phyloP scores from a whole-genome alignment of 139 green algal species.

The Auxenochlorella protothecoides region DNA sequence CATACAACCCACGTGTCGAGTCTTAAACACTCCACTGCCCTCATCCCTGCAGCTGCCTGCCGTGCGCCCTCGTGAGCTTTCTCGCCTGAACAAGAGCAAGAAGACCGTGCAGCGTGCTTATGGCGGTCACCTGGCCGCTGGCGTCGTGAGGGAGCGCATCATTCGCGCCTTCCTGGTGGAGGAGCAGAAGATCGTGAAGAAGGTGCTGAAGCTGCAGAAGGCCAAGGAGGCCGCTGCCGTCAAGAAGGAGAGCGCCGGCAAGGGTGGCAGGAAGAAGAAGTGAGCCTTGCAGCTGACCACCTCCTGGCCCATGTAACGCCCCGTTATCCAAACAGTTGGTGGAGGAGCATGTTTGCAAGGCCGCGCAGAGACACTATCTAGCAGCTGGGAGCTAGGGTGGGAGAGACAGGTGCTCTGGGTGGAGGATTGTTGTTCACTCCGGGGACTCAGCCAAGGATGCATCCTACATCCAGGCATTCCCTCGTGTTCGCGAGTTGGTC shows the following conservation, averaged over 20 bases:
- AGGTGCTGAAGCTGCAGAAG: conserved; percentile 79
- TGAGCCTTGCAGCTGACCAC: not conserved
- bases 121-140: conserved; percentile 76
- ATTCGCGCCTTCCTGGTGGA: conserved; percentile 94
- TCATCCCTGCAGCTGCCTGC: conserved; percentile 37
- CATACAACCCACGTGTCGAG: no score
- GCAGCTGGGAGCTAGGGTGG: not conserved
- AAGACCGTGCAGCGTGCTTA: conserved; percentile 94
- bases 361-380: not conserved
- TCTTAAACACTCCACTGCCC: no score
- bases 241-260: conserved; percentile 18
- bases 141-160: conserved; percentile 82
- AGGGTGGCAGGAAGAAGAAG: conserved; percentile 5
- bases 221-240: conserved; percentile 39
- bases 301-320: not conserved
- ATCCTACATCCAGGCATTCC: no score
- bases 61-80: conserved; percentile 47
- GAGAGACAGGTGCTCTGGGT: not conserved
- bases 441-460: not conserved
- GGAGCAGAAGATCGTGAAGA: conserved; percentile 99
- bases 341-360: no score
- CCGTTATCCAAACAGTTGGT: not conserved
- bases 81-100: conserved; percentile 72
- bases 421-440: not conserved
- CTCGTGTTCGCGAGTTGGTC: no score